Evolutionary conservation across 2,329 filamentous ascomycete species (phyloP).

Genomic region (Akanthomyces uredinophilus): DNA sequence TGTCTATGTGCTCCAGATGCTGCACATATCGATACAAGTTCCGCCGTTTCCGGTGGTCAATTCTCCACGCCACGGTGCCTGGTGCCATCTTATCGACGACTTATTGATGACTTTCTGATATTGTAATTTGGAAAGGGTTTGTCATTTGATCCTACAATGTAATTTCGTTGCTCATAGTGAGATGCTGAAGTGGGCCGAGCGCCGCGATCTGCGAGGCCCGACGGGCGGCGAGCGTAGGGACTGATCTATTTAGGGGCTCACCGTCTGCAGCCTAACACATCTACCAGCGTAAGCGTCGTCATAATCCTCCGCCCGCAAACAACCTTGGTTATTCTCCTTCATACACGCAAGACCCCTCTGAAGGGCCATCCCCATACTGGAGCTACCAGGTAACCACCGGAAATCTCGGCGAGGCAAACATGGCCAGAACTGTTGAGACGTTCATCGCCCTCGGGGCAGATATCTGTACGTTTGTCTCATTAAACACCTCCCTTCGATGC

Average conservation of each 20-base stretch:
- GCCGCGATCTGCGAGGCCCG: neutral
- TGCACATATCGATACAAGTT: neutral
- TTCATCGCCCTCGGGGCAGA: conserved; percentile 44
- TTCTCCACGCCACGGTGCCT: neutral
- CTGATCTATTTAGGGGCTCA: neutral
- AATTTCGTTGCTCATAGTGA: neutral
- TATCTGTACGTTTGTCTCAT: conserved; percentile 33
- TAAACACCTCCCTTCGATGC: neutral
- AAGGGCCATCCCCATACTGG: neutral
- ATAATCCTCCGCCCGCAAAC: neutral
- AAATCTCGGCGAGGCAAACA: neutral
- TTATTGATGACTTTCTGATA: neutral
- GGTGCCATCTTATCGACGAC: too few species aligned
- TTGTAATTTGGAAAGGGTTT: neutral
- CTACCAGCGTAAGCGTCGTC: neutral
- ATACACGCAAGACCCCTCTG: neutral
- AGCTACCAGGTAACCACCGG: neutral
- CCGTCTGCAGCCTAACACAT: neutral
- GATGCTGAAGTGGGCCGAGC: neutral
- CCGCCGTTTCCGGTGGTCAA: neutral
- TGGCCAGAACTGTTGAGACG: conserved; percentile 27
- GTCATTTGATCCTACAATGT: neutral
- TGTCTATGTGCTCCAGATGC: neutral
- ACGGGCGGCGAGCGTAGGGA: neutral
- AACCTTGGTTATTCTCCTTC: neutral